Evolutionary conservation across 2,329 filamentous ascomycete species (phyloP).

Genomic region (Phialocephala sp.): DNA sequence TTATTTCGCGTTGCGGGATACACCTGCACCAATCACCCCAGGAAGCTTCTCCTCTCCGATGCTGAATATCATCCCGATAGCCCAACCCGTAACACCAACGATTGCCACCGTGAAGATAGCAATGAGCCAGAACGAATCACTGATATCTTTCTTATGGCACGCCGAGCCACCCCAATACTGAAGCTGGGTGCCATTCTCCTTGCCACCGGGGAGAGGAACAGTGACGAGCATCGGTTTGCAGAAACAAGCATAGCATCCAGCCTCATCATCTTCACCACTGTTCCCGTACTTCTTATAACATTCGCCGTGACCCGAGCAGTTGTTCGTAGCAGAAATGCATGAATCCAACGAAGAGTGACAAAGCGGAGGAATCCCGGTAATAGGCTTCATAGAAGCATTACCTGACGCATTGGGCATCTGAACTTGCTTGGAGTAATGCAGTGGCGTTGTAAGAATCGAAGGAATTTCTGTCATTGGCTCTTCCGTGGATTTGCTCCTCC

Average conservation of each 20-base stretch:
- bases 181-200: constrained; percentile 56
- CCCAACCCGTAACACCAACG: constrained; percentile 69
- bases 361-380: constrained; percentile 56
- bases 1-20: constrained; percentile 65
- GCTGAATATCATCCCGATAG: constrained; percentile 78
- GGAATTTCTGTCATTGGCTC: constrained; percentile 38
- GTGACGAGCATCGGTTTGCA: constrained; percentile 64
- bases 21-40: constrained; percentile 94
- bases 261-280: constrained; percentile 48
- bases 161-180: constrained; percentile 82
- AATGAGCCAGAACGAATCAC: constrained; percentile 87
- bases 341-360: constrained; percentile 76
- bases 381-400: constrained; percentile 30
- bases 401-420: constrained; percentile 24
- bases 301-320: constrained; percentile 81
- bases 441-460: constrained; percentile 18
- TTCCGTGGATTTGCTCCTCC: constrained; percentile 36
- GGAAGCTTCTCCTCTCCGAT: constrained; percentile 89
- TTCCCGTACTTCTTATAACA: constrained; percentile 72
- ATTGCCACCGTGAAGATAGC: constrained; percentile 74
- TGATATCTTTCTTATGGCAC: constrained; percentile 92
- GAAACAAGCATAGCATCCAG: constrained; percentile 77
- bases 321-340: constrained; percentile 73
- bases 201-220: constrained; percentile 33
- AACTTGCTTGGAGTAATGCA: constrained; percentile 24